Evolutionary conservation across 2,329 filamentous ascomycete species (phyloP).

Genomic region (Diaporthe sp.): DNA sequence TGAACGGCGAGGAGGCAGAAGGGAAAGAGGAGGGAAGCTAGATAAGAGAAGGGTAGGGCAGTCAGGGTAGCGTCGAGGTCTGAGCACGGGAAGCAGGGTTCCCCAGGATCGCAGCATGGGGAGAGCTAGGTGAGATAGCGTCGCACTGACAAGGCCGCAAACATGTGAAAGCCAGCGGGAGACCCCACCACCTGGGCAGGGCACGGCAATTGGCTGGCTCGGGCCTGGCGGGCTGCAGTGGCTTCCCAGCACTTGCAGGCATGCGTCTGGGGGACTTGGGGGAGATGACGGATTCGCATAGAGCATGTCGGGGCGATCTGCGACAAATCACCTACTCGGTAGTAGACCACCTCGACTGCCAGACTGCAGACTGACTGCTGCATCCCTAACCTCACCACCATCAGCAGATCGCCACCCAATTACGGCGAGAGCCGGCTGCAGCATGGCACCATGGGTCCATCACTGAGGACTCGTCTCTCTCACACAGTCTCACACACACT

Average conservation of each 20-base stretch:
- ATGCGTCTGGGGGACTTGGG: neutral
- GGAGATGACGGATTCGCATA: neutral
- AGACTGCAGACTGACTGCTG: neutral
- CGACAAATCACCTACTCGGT: slow-evolving; percentile 7
- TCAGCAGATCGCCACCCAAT: slow-evolving; percentile 29
- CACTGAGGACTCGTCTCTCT: no score
- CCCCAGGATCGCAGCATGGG: neutral
- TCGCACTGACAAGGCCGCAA: slow-evolving; percentile 28
- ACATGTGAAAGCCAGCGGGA: slow-evolving; percentile 26
- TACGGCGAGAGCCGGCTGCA: slow-evolving; percentile 17
- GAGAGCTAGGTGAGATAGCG: slow-evolving; percentile 5
- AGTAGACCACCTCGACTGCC: neutral
- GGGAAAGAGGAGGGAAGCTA: slow-evolving; percentile 18
- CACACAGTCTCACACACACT: neutral
- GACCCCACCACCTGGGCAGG: slow-evolving; percentile 6
- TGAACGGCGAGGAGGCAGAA: neutral
- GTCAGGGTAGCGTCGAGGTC: slow-evolving; percentile 24
- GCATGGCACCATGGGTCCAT: slow-evolving; percentile 11
- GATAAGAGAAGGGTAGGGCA: slow-evolving; percentile 21
- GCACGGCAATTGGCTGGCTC: slow-evolving; percentile 26
- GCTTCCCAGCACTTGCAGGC: neutral
- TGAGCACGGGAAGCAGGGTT: slow-evolving; percentile 31
- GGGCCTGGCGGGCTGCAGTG: slow-evolving; percentile 7
- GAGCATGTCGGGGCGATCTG: slow-evolving; percentile 19
- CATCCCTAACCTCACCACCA: slow-evolving; percentile 18